These are phyloP conservation scores for Macroventuria anomochaeta DNA, from an alignment of 2,329 filamentous ascomycete species.

Conservation along the genomic window DNA sequence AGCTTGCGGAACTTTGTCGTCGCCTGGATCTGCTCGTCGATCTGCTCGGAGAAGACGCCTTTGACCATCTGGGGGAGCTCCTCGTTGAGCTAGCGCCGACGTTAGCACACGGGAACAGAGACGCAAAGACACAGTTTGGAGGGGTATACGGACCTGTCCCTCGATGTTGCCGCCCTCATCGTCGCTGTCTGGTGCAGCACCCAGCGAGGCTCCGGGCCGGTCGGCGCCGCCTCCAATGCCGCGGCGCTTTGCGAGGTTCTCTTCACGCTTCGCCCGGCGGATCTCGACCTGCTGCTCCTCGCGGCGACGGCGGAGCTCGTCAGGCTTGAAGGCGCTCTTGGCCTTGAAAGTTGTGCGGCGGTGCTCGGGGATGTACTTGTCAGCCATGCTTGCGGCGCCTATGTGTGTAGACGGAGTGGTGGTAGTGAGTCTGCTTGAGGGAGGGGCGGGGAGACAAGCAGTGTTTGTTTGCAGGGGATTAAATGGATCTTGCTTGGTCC, in stretches of 20 bases:
- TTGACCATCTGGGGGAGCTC: slow-evolving; percentile 98
- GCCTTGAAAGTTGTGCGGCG: slow-evolving; percentile 99
- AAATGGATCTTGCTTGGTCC: slow-evolving; percentile 31
- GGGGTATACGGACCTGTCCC: slow-evolving; percentile 77
- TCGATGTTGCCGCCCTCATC: slow-evolving; percentile 96
- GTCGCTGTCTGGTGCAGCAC: slow-evolving; percentile 92
- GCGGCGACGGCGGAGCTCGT: slow-evolving; percentile 96
- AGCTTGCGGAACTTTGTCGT: slow-evolving; percentile 99
- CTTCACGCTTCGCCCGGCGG: slow-evolving; percentile 96
- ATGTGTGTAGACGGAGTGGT: slow-evolving; percentile 20
- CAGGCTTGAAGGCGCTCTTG: slow-evolving; percentile 98
- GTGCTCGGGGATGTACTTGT: slow-evolving; percentile 99
- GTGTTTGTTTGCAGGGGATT: slow-evolving; percentile 43
- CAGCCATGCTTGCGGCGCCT: slow-evolving; percentile 74
- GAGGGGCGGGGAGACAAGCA: slow-evolving; percentile 22
- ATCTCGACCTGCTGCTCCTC: slow-evolving; percentile 99
- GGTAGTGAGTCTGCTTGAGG: slow-evolving; percentile 21
- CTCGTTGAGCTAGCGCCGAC: slow-evolving; percentile 77
- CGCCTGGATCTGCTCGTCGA: slow-evolving; percentile 94
- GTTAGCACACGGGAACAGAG: slow-evolving; percentile 27
- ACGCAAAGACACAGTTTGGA: slow-evolving; percentile 17
- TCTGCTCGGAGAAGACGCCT: slow-evolving; percentile 98
- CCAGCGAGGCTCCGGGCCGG: slow-evolving; percentile 79
- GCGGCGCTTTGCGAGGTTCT: slow-evolving; percentile 97
- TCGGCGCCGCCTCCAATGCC: slow-evolving; percentile 77